phyloP scores from a whole-genome alignment of 768 basidiomycete genomes.

The Termitomyces sp. region DNA sequence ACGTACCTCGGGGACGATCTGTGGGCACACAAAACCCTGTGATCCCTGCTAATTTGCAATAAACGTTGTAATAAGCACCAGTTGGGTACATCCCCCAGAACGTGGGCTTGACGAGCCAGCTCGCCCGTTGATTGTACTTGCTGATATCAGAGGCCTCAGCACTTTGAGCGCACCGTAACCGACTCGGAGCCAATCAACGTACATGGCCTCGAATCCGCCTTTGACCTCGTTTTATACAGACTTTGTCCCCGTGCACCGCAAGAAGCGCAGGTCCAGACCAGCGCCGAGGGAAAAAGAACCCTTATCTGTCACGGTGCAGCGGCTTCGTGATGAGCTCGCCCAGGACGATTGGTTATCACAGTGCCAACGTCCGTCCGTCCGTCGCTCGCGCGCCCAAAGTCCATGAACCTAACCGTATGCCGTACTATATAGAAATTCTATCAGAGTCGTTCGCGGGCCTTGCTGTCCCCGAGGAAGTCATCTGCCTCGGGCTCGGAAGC shows the following conservation, averaged over 20 bases:
- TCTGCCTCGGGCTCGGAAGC: slow-evolving; percentile 75
- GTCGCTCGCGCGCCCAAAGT: not conserved
- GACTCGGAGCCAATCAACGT: not conserved
- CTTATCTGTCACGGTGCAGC: slow-evolving; percentile 33
- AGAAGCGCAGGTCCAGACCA: slow-evolving; percentile 41
- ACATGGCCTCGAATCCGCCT: slow-evolving; percentile 9
- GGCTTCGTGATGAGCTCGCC: slow-evolving; percentile 39
- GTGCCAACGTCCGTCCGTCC: slow-evolving; percentile 43
- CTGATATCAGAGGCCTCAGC: not conserved
- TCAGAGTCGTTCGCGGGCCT: slow-evolving; percentile 24
- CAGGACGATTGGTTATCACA: slow-evolving; percentile 48
- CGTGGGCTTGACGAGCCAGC: slow-evolving; percentile 19
- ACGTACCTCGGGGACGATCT: slow-evolving; percentile 86
- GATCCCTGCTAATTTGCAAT: slow-evolving; percentile 14
- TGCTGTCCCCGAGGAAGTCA: slow-evolving; percentile 28
- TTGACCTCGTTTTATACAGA: slow-evolving; percentile 40
- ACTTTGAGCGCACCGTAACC: not conserved
- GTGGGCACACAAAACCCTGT: slow-evolving; percentile 67
- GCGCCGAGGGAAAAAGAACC: slow-evolving; percentile 23
- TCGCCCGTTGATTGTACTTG: slow-evolving; percentile 17
- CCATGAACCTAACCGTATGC: slow-evolving; percentile 6
- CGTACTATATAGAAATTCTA: slow-evolving; percentile 27
- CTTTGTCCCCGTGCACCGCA: slow-evolving; percentile 49
- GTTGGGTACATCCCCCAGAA: no score
- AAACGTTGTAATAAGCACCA: not conserved